Conservation (phyloP, 306 rosid species). For the Cicer judaicum region DNA sequence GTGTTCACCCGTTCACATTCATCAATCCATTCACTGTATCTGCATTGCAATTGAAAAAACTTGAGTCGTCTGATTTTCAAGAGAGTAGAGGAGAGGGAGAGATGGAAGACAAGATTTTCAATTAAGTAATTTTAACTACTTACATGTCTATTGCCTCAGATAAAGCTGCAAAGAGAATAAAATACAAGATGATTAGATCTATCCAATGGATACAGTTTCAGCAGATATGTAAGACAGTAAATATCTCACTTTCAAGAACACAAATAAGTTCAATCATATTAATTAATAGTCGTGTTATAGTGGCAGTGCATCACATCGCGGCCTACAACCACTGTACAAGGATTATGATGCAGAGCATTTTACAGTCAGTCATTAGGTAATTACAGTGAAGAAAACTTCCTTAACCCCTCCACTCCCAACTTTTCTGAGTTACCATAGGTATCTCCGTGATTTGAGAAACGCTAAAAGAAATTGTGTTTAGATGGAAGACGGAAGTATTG, state of each 20-base stretch:
- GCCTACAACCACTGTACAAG: neutral
- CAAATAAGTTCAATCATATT: neutral
- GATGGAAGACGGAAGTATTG: too few relatives aligned
- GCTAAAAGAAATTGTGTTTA: too few relatives aligned
- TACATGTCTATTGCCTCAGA: slow-evolving; percentile 91
- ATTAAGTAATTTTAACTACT: slow-evolving; percentile 54
- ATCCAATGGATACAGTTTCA: slow-evolving; percentile 24
- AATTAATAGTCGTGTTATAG: neutral
- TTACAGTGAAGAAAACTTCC: neutral
- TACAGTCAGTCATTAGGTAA: neutral
- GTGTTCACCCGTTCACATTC: slow-evolving; percentile 91
- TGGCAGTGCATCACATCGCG: neutral
- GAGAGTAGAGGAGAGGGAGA: neutral
- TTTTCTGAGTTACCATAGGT: too few relatives aligned
- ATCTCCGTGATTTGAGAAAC: too few relatives aligned
- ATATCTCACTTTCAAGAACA: neutral
- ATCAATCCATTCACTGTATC: slow-evolving; percentile 97
- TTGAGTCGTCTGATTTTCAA: slow-evolving; percentile 1
- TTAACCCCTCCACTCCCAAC: neutral
- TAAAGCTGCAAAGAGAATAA: slow-evolving; percentile 64
- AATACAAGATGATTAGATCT: slow-evolving; percentile 16
- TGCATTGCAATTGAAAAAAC: slow-evolving; percentile 45
- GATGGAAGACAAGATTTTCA: neutral
- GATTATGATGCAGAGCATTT: neutral
- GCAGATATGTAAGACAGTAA: neutral